Base-by-base conservation (phyloP, 2,329 filamentous ascomycete genomes). In the Aspergillus sojae region DNA sequence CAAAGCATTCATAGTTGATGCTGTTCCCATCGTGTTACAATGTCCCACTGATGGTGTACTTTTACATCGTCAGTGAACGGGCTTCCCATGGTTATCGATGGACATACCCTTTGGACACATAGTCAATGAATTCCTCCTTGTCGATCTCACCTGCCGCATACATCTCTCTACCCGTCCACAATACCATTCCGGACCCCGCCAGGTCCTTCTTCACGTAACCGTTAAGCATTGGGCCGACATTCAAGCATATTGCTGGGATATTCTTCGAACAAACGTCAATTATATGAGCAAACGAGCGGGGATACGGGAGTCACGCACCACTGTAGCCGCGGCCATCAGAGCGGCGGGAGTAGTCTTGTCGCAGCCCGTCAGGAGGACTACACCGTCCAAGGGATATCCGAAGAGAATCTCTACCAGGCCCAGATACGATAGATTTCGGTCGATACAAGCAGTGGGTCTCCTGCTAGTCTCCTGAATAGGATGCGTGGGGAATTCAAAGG, bases 11-110 rank as follows among this genome's bases (percentile, higher is more conserved):
- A 85, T 84, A 0, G 82, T 85, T 7, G 80, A 82, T 2, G 83
- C 83, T 19, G 83, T 85, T 55, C 83, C 82, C 83, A 85, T 85
- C 19, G 82, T 84, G 68, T 84, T 84, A 69, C 83, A 85, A 65
- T 83, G 82, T 43, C 81, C 83, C 7, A 75, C 79, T 2, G 79
- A 83, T 1, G 81, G 82, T 12, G 81, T 80, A 28, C 80, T 80
- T 23, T 23, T 16, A n/a, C 28, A 46, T 32, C 48, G 57, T 56
- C 55, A 64, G 62, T 7, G 16, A 32, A 28, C 21, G 7, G 6
- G 3, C 7, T 11, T 26, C 28, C 26, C 26, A 6, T 36, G 9
- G 19, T 34, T 32, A 4, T n/a, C 11, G 5, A 14, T 36, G 19
- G 4, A 68, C 75, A 61, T 72, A 80, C 76, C 79, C 78, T 66